Conservation (phyloP, 73 alveolate species). For the Tetrahymena elliotti region DNA sequence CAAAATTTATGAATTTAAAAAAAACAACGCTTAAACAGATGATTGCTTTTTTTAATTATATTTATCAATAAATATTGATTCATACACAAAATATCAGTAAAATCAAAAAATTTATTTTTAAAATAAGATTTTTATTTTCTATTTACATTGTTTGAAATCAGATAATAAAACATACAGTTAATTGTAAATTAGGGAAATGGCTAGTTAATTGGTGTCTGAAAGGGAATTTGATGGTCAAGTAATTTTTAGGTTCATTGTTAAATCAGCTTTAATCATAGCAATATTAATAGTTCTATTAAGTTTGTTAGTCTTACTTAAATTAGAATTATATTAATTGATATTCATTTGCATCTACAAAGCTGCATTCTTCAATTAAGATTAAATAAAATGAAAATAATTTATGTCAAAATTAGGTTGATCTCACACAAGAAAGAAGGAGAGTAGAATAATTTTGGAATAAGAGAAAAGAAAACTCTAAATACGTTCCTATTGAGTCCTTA, state of each 20-base stretch:
- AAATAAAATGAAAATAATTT: too few species aligned
- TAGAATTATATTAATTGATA: not conserved
- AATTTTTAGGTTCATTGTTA: not conserved
- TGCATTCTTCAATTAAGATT: not conserved
- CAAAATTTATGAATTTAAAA: not conserved
- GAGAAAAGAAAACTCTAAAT: not conserved
- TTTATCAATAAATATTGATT: not conserved
- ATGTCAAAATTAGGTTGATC: not conserved
- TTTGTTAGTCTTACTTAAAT: not conserved
- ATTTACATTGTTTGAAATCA: not conserved
- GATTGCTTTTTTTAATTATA: too few species aligned
- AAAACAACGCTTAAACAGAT: not conserved
- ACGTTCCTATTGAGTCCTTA: not conserved
- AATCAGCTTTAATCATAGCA: not conserved
- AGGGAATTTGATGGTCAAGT: not conserved
- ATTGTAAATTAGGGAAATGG: not conserved
- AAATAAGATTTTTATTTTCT: not conserved
- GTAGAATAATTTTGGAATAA: not conserved
- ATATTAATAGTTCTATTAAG: too few species aligned
- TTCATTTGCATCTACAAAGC: too few species aligned
- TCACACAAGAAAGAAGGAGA: not conserved
- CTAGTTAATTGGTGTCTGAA: not conserved
- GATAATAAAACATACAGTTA: not conserved
- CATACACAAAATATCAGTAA: not conserved
- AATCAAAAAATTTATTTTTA: not conserved